Base-by-base conservation (phyloP, 768 basidiomycete genomes). In the Crepidotus variabilis region DNA sequence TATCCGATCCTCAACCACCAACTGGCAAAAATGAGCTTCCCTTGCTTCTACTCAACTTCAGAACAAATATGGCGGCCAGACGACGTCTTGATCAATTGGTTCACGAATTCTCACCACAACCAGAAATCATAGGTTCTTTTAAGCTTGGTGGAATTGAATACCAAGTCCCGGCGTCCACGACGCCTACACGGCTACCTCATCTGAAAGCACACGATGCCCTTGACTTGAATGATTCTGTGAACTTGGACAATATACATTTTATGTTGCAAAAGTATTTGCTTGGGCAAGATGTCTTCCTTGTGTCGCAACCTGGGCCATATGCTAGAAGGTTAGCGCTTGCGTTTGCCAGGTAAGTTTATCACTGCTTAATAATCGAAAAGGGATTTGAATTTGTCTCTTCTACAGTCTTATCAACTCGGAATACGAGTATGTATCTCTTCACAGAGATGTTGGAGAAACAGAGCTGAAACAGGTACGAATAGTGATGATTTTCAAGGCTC, bases 391-490 rank as follows among this genome's bases (percentile, higher is more conserved):
- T 47, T 6, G 51, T 16, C n/a, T 54, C 14, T 32, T 47, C 43
- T 39, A 11, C 46, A 84, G 82, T 58, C 39, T 86, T 47, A 81
- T 87, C 48, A 88, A 88, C 63, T 68, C 81, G 16, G 86, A 86
- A 67, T 88, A 86, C 60, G 86, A 88, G 62, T 82, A 85, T 59
- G 81, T 88, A 56, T 79, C 84, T 2, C 67, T 88, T 5, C 85
- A 88, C 66, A 69, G 85, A 52, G 86, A 88, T 64, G 81, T 86
- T 6, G 85, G 86, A n/a, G 85, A 86, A 63, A 86, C 85, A 4
- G 86, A 88, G 61, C 69, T 88, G 54, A 88, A 86, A 67, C 86
- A 88, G 71, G 79, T 77, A 46, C 22, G 71, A 54, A 32, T 53
- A 35, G 22, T 50, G 18, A 8, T 13, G 39, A 9, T 24, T 16